A percentile compares a stretch with the other conserved stretches of the same genome.
phyloP scores from a whole-genome alignment of 129 eudicot species.

The Centella asiatica region DNA sequence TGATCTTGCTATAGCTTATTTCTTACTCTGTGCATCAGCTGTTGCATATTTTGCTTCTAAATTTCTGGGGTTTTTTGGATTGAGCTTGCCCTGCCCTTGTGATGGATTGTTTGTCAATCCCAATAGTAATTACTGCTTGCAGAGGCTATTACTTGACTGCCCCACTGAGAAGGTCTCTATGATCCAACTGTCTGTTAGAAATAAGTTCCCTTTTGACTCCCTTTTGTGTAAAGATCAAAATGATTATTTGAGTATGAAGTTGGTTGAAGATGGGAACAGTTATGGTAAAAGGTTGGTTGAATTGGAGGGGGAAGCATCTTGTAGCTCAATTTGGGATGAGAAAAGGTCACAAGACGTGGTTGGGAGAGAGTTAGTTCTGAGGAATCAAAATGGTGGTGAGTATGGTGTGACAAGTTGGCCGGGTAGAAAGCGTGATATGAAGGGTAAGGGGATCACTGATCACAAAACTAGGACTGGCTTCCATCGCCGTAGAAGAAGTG shows the following conservation, averaged over 20 bases:
- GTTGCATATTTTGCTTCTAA: conserved; percentile 47
- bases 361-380: conserved; percentile 5
- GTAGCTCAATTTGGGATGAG: conserved; percentile 52
- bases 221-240: conserved; percentile 18
- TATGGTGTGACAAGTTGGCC: neutral
- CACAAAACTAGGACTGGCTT: conserved; percentile 37
- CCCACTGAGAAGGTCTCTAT: conserved; percentile 48
- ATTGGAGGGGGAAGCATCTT: conserved; percentile 58
- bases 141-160: conserved; percentile 45
- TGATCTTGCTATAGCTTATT: conserved; percentile 81
- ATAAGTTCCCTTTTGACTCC: conserved; percentile 65
- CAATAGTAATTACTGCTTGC: conserved; percentile 31
- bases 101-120: conserved; percentile 34
- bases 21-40: conserved; percentile 65
- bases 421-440: conserved; percentile 44
- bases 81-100: conserved; percentile 58
- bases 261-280: conserved; percentile 9
- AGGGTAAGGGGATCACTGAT: conserved; percentile 58
- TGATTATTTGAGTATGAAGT: conserved; percentile 17
- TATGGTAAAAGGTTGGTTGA: conserved; percentile 24
- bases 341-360: conserved; percentile 17
- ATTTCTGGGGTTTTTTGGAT: conserved; percentile 62
- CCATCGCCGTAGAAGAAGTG: conserved; percentile 38
- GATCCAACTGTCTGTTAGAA: conserved; percentile 50
- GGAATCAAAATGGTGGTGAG: conserved; percentile 20